Base-by-base conservation (phyloP, 2,329 filamentous ascomycete species). In the Kalaharituber pfeilii region DNA sequence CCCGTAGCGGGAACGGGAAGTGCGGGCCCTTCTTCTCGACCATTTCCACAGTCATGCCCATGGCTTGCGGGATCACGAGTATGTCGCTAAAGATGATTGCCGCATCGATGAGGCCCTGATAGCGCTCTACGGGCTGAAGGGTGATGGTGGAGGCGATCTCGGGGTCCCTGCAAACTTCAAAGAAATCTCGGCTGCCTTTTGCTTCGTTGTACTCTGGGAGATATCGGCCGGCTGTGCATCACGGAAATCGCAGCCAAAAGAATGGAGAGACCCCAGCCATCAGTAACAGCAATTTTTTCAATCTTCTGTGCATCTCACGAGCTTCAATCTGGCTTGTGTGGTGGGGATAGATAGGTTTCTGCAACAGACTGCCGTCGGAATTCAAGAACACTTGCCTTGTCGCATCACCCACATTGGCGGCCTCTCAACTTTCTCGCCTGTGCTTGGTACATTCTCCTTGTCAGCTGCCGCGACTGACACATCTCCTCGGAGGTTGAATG, bases 81-180 rank as follows among this genome's bases (percentile, higher is more conserved):
- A 98, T 98, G 67, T 98, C 91, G 54, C 86, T 94, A 75, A 98
- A 98, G 69, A 98, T 98, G 65, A 98, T 98, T 57, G 91, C 88
- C 26, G 87, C 89, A 69, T 98, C 91, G 63, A 98, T 79, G 58
- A 98, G 81, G 44, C 87, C 88, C 42, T 77, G 81, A 67, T 81
- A 98, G 52, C 91, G 86, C 64, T 95, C 87, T 65, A 98, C 81
- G 52, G 91, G 91, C 70, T 98, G 91, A 26, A 98, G 77, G 5
- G 91, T 98, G 63, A 98, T 73, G 36, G 84, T 93, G 28, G 87
- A 95, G 51, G 91, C 86, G 60, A 96, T 81, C 69, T 96, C 87
- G 54, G 91, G 86, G 65, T 81, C 79, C 53, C 91, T 87, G 69
- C 91, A 98, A 77, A 89, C 95, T 71, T 87, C 86, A 73, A 98